Evolutionary conservation across 2,329 filamentous ascomycete species (phyloP), one percentile per base, ranked within the genome.

Genomic region (Orbilia quercus): DNA sequence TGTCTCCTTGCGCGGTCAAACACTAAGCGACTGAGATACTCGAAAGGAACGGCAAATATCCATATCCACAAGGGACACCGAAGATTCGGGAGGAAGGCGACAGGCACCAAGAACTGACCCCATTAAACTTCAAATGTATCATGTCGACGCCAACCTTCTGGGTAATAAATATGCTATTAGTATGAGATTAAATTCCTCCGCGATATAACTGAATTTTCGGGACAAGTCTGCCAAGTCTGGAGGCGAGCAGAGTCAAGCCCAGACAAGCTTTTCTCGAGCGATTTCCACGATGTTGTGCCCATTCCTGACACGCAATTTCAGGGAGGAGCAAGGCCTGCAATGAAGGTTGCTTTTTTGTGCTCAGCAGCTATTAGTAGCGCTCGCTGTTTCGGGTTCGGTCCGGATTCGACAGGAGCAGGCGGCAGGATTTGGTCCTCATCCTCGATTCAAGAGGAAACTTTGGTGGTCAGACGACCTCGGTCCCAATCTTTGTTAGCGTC

Each of bases 201-300:
- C 36, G 28, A 51, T 40, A 28, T 45, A 40, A 28, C 38, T 69
- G 14, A 48, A 38, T 18, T 51, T 64, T 36, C 54, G 57, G 65
- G 65, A 70, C 65, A 70, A 63, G 57, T 34, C 66, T 55, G 66
- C 66, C 66, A 71, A 71, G 66, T 54, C 66, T 57, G 36, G 57
- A 71, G 66, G 58, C 66, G 66, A 71, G 51, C 25, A 34, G 58
- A 71, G 44, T 51, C 66, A 63, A 63, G 66, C 58, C 66, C 44
- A 63, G 66, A 71, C 66, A 71, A 71, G 58, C 50, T 63, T 71
- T 71, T 71, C 66, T 57, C 23, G 31, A 51, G 31, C 34, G 47
- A 28, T 63, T 71, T 38, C 66, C 58, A 51, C 36, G 42, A 58
- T 57, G 28, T 48, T 63, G 23, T 66, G 42, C 50, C 53, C 45